These are phyloP conservation scores for Inosperma sp. DNA, from an alignment of 768 basidiomycete genomes.

Conservation along the genomic window DNA sequence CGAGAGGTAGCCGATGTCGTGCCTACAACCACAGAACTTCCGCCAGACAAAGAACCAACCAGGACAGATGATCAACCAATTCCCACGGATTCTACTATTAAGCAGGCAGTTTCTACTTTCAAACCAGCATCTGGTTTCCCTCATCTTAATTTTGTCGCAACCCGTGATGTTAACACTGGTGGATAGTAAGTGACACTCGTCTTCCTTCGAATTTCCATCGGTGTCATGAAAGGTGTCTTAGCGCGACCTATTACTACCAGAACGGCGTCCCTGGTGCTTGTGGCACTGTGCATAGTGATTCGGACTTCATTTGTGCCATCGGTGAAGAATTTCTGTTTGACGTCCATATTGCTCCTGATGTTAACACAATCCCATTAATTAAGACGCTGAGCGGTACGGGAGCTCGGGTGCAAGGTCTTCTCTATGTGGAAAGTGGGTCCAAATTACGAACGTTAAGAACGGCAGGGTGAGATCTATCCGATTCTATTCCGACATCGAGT, in stretches of 20 bases:
- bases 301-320: slow-evolving; percentile 56
- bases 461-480: slow-evolving; percentile 36
- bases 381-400: slow-evolving; percentile 53
- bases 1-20: slow-evolving; percentile 13
- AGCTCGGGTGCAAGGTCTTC: slow-evolving; percentile 40
- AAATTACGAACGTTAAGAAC: slow-evolving; percentile 58
- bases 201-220: not conserved
- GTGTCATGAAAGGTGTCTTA: no score
- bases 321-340: slow-evolving; percentile 34
- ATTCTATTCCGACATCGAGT: not conserved
- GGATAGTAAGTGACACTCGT: slow-evolving; percentile 41
- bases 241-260: slow-evolving; percentile 69
- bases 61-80: slow-evolving; percentile 13
- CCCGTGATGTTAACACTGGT: slow-evolving; percentile 30
- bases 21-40: slow-evolving; percentile 14
- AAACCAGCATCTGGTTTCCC: no score
- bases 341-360: slow-evolving; percentile 5
- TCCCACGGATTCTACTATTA: no score
- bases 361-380: slow-evolving; percentile 3
- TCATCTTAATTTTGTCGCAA: no score
- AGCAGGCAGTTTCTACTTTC: no score
- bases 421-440: slow-evolving; percentile 63
- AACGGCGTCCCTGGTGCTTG: slow-evolving; percentile 75
- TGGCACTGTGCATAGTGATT: slow-evolving; percentile 57
- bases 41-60: slow-evolving; percentile 12